phyloP scores from a whole-genome alignment of 2,329 filamentous ascomycete species.

The Aureobasidium sp. region DNA sequence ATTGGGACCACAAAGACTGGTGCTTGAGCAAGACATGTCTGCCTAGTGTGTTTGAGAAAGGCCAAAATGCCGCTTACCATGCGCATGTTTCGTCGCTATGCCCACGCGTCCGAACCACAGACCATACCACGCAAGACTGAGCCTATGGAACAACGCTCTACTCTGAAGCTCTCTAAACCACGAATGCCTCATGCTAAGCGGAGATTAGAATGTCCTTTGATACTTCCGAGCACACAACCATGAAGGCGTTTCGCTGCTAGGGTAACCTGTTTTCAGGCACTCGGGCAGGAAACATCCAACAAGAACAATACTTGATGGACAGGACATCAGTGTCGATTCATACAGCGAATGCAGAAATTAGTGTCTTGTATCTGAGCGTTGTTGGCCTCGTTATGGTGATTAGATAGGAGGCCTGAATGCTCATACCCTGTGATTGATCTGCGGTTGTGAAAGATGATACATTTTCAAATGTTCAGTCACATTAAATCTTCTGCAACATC shows the following conservation, averaged over 20 bases:
- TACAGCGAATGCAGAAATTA: neutral
- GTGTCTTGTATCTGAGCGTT: neutral
- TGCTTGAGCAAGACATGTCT: slow-evolving; percentile 4
- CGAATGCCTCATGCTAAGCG: neutral
- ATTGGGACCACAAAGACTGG: slow-evolving; percentile 20
- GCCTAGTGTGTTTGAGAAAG: neutral
- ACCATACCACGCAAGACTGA: neutral
- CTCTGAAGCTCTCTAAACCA: neutral
- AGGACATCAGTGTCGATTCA: neutral
- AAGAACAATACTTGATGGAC: neutral
- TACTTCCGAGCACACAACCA: neutral
- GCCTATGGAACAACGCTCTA: neutral
- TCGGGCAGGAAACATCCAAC: neutral
- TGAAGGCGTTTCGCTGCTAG: neutral
- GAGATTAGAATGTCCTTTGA: no score
- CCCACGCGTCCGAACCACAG: neutral
- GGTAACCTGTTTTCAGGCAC: neutral
- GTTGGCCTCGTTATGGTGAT: neutral
- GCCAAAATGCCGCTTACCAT: neutral
- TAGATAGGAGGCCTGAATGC: neutral
- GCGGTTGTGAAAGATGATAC: neutral
- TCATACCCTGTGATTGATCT: neutral
- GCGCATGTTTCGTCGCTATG: neutral
- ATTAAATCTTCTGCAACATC: neutral
- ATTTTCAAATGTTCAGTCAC: neutral